Conservation (phyloP, 371 early-diverging fungal species). For the Mucor circinelloides region DNA sequence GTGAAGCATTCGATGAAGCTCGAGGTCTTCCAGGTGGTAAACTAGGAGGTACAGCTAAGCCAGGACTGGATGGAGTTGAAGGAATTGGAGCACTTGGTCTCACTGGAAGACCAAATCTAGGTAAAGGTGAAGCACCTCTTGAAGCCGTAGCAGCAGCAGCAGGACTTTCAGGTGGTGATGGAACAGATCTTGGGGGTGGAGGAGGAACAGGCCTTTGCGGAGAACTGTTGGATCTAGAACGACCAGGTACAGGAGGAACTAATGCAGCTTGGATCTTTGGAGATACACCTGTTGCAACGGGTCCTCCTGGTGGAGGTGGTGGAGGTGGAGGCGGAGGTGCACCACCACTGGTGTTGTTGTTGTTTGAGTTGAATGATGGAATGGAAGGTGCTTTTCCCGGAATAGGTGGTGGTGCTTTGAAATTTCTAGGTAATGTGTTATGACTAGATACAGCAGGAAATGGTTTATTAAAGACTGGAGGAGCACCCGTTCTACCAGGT, state of each 20-base stretch:
- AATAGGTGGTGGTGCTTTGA: conserved; percentile 45
- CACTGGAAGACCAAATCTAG: conserved; percentile 12
- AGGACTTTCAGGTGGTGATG: conserved; percentile 37
- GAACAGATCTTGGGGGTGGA: conserved; percentile 37
- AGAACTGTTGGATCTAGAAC: conserved; percentile 45
- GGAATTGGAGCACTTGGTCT: conserved; percentile 6
- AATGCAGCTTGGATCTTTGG: conserved; percentile 27
- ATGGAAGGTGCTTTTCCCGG: conserved; percentile 30
- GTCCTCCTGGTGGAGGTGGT: conserved; percentile 15
- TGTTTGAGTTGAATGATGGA: conserved; percentile 22
- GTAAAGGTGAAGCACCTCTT: background rate
- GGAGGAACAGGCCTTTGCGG: conserved; percentile 48
- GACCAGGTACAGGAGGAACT: conserved; percentile 35
- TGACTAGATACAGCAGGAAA: conserved; percentile 7
- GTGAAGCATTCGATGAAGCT: conserved; percentile 30
- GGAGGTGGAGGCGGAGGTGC: conserved; percentile 26
- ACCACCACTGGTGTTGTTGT: too few relatives aligned
- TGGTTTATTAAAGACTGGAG: conserved; percentile 15
- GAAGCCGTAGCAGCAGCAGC: background rate
- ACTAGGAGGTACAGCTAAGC: conserved; percentile 39
- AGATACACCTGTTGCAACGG: conserved; percentile 18
- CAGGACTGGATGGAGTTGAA: background rate
- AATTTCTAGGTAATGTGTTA: conserved; percentile 40
- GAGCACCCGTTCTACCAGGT: background rate
- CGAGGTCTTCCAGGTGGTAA: conserved; percentile 42